Conservation (phyloP, 2,329 filamentous ascomycete species). For the Aspergillus proliferans region DNA sequence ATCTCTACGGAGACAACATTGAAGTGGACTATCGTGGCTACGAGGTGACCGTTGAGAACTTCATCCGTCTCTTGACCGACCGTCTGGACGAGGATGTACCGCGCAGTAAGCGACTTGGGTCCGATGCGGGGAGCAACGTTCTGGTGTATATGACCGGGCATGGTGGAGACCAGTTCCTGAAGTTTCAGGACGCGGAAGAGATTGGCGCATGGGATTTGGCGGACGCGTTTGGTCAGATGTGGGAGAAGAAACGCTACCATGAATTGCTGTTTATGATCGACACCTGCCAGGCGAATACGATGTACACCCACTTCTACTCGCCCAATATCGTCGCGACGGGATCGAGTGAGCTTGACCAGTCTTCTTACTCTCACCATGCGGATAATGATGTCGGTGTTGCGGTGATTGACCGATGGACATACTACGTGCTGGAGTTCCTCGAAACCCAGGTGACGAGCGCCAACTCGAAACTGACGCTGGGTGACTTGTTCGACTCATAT, state of each 20-base stretch:
- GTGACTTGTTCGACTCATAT: slow-evolving; percentile 93
- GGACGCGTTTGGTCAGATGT: slow-evolving; percentile 98
- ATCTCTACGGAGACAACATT: slow-evolving; percentile 97
- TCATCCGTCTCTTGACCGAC: slow-evolving; percentile 90
- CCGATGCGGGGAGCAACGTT: slow-evolving; percentile 93
- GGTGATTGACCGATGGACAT: slow-evolving; percentile 97
- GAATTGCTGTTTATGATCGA: slow-evolving; percentile 99
- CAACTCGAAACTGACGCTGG: slow-evolving; percentile 80
- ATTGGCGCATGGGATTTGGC: slow-evolving; percentile 94
- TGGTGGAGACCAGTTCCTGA: slow-evolving; percentile 94
- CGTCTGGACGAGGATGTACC: slow-evolving; percentile 92
- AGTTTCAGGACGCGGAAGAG: slow-evolving; percentile 97
- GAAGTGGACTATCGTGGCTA: slow-evolving; percentile 98
- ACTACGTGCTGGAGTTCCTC: slow-evolving; percentile 95
- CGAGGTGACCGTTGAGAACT: slow-evolving; percentile 98
- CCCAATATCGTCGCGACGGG: slow-evolving; percentile 97
- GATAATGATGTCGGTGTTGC: slow-evolving; percentile 97
- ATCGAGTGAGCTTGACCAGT: slow-evolving; percentile 92
- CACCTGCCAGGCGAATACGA: slow-evolving; percentile 97
- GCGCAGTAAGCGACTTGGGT: slow-evolving; percentile 84
- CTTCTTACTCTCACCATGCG: slow-evolving; percentile 93
- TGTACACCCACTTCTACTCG: slow-evolving; percentile 97
- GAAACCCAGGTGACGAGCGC: slow-evolving; percentile 83
- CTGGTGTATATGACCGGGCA: slow-evolving; percentile 99
- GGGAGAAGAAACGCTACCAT: slow-evolving; percentile 99